Conservation (phyloP, 2,329 filamentous ascomycete species). For the Apiospora malaysiana region DNA sequence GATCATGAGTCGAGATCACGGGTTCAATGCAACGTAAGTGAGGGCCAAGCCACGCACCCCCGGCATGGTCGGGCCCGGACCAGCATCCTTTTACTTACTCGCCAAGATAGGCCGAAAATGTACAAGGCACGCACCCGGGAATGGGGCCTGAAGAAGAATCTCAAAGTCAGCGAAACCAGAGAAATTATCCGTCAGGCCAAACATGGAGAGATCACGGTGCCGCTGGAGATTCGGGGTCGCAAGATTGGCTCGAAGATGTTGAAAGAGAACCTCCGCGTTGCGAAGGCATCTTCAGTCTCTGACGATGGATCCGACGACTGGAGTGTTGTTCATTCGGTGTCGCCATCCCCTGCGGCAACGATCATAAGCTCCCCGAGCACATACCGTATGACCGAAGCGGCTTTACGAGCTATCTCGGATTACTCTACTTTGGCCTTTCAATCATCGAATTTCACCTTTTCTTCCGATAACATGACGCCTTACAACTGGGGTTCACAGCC, state of each 20-base stretch:
- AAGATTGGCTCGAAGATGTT: slow-evolving; percentile 24
- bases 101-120: slow-evolving; percentile 23
- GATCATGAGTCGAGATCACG: slow-evolving; percentile 26
- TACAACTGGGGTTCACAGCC: not conserved
- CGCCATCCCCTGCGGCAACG: not conserved
- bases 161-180: slow-evolving; percentile 25
- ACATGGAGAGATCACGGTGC: slow-evolving; percentile 19
- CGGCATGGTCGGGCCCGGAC: not conserved
- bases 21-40: slow-evolving; percentile 26
- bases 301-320: slow-evolving; percentile 4
- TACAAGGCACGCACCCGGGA: slow-evolving; percentile 23
- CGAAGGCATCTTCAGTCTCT: slow-evolving; percentile 19
- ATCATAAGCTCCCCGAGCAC: not conserved
- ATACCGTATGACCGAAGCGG: not conserved
- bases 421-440: not conserved
- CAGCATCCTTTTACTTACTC: not conserved
- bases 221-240: slow-evolving; percentile 24
- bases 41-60: not conserved
- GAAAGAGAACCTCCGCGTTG: slow-evolving; percentile 23
- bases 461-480: not conserved
- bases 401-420: not conserved
- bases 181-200: slow-evolving; percentile 25
- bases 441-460: not conserved
- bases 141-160: slow-evolving; percentile 26
- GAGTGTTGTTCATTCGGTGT: not conserved